A percentile compares a stretch with the other conserved stretches of the same genome.
Conservation (phyloP, 257 asterid species). For the Gentiana macrophylla region DNA sequence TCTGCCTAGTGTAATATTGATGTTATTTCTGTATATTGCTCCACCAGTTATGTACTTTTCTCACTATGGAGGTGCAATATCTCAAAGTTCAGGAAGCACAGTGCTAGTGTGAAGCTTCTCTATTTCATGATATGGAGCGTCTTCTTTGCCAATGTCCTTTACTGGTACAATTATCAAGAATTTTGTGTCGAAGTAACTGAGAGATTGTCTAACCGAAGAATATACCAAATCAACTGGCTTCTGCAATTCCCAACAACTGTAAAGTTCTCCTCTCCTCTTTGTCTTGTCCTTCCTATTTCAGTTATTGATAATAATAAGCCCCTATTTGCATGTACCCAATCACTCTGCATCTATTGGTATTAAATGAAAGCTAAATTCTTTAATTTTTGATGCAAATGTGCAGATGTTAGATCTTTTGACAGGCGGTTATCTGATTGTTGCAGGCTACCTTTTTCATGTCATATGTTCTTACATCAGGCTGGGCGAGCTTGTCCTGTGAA, state of each 20-base stretch:
- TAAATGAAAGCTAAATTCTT: too few relatives aligned
- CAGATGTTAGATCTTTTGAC: conserved; percentile 1
- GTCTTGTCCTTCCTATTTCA: background rate
- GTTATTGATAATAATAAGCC: too few relatives aligned
- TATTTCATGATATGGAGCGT: conserved; percentile 88
- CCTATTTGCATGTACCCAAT: too few relatives aligned
- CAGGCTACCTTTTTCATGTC: conserved; percentile 97
- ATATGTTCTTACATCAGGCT: conserved; percentile 85
- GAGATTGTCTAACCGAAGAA: conserved; percentile 50
- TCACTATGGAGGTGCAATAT: conserved; percentile 74
- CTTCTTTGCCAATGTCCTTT: conserved; percentile 76
- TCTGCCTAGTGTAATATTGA: conserved; percentile 80
- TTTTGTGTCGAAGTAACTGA: conserved; percentile 21
- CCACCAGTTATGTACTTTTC: conserved; percentile 81
- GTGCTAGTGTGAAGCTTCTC: conserved; percentile 66
- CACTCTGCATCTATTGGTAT: too few relatives aligned
- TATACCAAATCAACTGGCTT: conserved; percentile 65
- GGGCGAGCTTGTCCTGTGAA: conserved; percentile 88
- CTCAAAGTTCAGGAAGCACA: conserved; percentile 88
- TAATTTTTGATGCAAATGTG: too few relatives aligned
- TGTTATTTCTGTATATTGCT: conserved; percentile 66
- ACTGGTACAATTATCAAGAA: conserved; percentile 80
- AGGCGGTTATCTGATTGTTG: conserved; percentile 13
- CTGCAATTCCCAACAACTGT: conserved; percentile 85
- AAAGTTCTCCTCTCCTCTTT: conserved; percentile 9